Evolutionary conservation across 2,329 filamentous ascomycete genomes (phyloP).

Genomic region (Pseudocercospora crystallina): DNA sequence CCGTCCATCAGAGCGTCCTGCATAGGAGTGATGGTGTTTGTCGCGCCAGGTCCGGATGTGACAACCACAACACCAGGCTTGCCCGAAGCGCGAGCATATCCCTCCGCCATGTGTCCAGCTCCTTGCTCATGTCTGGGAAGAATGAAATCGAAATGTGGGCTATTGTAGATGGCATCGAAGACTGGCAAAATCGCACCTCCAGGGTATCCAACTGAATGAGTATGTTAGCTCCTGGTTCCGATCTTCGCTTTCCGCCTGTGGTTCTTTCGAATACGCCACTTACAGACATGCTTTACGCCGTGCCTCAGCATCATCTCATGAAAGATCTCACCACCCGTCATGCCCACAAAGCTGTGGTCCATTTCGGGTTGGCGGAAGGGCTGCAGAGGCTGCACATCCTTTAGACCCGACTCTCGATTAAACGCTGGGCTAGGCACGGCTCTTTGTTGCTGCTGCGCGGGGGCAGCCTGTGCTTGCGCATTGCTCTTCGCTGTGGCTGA

Average conservation of each 20-base stretch:
- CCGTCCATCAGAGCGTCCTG: conserved; percentile 95
- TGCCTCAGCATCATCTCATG: conserved; percentile 98
- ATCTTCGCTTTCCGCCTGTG: background rate
- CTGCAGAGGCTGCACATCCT: conserved; percentile 47
- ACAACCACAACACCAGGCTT: conserved; percentile 95
- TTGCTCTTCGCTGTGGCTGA: conserved; percentile 44
- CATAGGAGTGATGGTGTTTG: conserved; percentile 94
- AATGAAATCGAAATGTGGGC: conserved; percentile 92
- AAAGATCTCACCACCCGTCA: conserved; percentile 94
- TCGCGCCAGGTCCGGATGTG: conserved; percentile 93
- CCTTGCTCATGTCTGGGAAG: conserved; percentile 96
- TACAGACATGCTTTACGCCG: conserved; percentile 90
- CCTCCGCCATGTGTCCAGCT: conserved; percentile 97
- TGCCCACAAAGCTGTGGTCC: conserved; percentile 75
- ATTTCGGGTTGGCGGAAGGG: conserved; percentile 50
- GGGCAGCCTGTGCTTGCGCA: conserved; percentile 41
- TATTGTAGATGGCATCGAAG: conserved; percentile 99
- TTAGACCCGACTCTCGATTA: conserved; percentile 45
- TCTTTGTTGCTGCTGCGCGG: conserved; percentile 38
- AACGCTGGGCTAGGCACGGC: conserved; percentile 50
- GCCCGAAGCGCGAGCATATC: conserved; percentile 89
- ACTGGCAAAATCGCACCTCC: conserved; percentile 96
- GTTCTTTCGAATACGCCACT: conserved; percentile 42
- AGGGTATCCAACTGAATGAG: conserved; percentile 64
- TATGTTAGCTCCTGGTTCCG: conserved; percentile 16